These are phyloP conservation scores for Lichtheimia ornata DNA, from an alignment of 371 early-diverging fungal genomes.

Conservation along the genomic window DNA sequence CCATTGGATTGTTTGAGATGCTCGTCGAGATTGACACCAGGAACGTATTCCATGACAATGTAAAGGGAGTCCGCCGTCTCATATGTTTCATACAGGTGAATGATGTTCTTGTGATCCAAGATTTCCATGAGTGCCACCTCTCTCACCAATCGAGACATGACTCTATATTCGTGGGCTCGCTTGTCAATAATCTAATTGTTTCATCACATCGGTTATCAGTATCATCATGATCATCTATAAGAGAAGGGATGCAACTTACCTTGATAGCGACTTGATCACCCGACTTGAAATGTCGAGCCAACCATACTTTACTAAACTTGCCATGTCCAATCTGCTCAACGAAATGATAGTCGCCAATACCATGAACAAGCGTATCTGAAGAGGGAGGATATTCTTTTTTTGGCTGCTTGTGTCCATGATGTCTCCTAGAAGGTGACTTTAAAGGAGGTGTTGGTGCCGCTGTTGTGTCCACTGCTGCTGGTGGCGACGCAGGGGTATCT, in stretches of 20 bases:
- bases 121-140: conserved; percentile 89
- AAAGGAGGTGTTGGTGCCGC: conserved; percentile 10
- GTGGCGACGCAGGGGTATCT: conserved; percentile 18
- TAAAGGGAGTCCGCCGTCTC: conserved; percentile 83
- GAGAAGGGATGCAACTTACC: conserved; percentile 11
- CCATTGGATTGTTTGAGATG: conserved; percentile 52
- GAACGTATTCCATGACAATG: conserved; percentile 70
- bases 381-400: conserved; percentile 35
- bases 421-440: conserved; percentile 1
- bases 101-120: conserved; percentile 83
- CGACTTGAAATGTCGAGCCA: conserved; percentile 78
- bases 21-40: conserved; percentile 60
- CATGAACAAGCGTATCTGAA: conserved; percentile 56
- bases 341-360: conserved; percentile 83
- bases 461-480: background rate
- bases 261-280: conserved; percentile 60
- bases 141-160: conserved; percentile 77
- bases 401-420: background rate
- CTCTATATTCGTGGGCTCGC: conserved; percentile 75
- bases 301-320: conserved; percentile 87
- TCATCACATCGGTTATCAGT: too few species aligned
- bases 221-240: too few species aligned
- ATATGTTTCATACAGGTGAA: conserved; percentile 88
- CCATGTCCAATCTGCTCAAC: conserved; percentile 83
- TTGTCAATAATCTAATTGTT: conserved; percentile 74